Evolutionary conservation across 306 rosid species (phyloP), one percentile per base, ranked within the genome.

Genomic region (Lathyrus oleraceus): DNA sequence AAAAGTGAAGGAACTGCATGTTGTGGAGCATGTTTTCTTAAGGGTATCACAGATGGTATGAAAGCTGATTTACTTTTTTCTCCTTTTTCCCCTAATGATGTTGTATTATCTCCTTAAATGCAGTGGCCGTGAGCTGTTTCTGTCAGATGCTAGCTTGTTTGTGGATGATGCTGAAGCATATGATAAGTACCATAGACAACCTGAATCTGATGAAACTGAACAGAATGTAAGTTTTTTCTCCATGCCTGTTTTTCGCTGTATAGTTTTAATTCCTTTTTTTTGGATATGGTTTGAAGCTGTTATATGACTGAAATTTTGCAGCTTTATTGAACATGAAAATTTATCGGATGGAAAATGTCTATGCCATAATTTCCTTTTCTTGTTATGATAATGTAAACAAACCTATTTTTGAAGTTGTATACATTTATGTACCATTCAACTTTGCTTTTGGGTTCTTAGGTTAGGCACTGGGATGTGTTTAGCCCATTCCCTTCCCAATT

Each of bases 141-240:
- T 88, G 84, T 80, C 88, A 5, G 85, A 95, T 86, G 91, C 99
- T 72, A 91, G 92, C 81, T 72, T 87, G 86, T 95, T 95, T 83
- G 99, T 95, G 81, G 99, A 95, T 78, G 99, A 95, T 82, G 91
- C 76, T 7, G 99, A 89, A 82, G 99, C 99, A 39, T 89, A 87
- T 73, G 99, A 95, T 45, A 70, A 80, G 63, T 95, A 89, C 78
- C 87, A 79, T 19, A 91, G 96, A 79, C 92, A 86, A 57, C 84
- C 80, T 65, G 86, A 89, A 77, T 36, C 82, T 47, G 78, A 79
- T 40, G 77, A 67, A n/a, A 36, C 81, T 44, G 89, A 77, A 72
- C 71, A 75, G 77, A 84, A 85, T 80, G 99, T 91, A 79, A 81
- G 69, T 58, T 62, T 62, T 49, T 71, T 40, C 58, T 61, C 62